Evolutionary conservation across 352 stramenopile species (phyloP), one percentile per base, ranked within the genome.

Genomic region (Globisporangium radiosum): DNA sequence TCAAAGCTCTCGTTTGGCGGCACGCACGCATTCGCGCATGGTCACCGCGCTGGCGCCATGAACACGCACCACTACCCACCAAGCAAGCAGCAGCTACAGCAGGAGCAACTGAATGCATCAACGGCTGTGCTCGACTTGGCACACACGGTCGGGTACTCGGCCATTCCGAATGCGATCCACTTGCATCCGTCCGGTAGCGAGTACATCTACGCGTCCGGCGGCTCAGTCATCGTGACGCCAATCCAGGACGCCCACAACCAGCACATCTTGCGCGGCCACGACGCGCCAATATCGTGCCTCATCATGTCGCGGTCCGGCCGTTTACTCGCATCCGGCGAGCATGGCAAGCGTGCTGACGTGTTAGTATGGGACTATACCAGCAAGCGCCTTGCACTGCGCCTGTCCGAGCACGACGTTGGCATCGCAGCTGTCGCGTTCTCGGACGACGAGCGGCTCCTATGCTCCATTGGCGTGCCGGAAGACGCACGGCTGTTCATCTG

Each of bases 401-500:
- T 98, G 17, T 82, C 75, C 3, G 93, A 98, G 62, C 91, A 98
- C 73, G 92, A 98, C 66, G 64, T 76, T 59, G 91, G 87, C n/a
- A 79, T 98, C 52, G 75, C 83, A 40, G 75, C 76, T 9, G 62
- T 98, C 5, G 76, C 78, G 11, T 98, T 98, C 61, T 97, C 87
- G 6, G 77, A 98, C 59, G 93, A 98, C 66, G 92, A 94, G 59
- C 76, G 83, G 38, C 66, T 98, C 40, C 65, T 98, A 5, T 91
- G 78, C 59, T 87, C 83, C 0, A 77, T 94, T 48, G 92, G 92
- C 10, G 57, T 68, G 7, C 71, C 72, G 1, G 79, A 94, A 36
- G 92, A 98, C 64, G 78, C 78, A 1, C 83, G 88, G 15, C 67
- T 98, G 37, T 92, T 94, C 62, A 68, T 97, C 49, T 98, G 92